A percentile compares a stretch with the other conserved stretches of the same genome.
phyloP scores from a whole-genome alignment of 2,329 filamentous ascomycete species.

The Colletotrichum destructivum region DNA sequence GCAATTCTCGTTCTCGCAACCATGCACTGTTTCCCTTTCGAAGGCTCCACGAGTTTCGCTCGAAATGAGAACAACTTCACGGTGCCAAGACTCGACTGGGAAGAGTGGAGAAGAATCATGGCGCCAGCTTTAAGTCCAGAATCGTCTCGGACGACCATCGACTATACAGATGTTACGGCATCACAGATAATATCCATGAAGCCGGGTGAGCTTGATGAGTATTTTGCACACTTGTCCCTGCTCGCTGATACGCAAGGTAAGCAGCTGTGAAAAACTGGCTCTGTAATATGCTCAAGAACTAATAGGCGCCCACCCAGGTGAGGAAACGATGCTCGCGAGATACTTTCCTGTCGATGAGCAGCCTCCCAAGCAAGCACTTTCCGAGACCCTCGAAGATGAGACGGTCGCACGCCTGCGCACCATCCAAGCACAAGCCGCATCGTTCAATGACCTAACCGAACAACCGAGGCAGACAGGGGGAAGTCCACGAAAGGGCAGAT shows the following conservation, averaged over 20 bases:
- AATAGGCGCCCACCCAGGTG: slow-evolving; percentile 13
- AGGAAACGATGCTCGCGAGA: slow-evolving; percentile 42
- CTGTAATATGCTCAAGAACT: slow-evolving; percentile 3
- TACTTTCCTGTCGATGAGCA: slow-evolving; percentile 55
- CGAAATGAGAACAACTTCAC: slow-evolving; percentile 59
- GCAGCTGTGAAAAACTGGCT: slow-evolving; percentile 49
- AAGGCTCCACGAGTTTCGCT: slow-evolving; percentile 65
- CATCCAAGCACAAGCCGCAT: slow-evolving; percentile 28
- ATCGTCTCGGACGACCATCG: slow-evolving; percentile 45
- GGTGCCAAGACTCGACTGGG: slow-evolving; percentile 78
- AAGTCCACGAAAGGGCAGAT: not conserved
- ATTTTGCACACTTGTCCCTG: slow-evolving; percentile 65
- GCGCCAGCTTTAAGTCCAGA: slow-evolving; percentile 45
- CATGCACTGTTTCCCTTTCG: slow-evolving; percentile 86
- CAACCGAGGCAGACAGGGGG: not conserved
- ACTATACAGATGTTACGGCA: slow-evolving; percentile 71
- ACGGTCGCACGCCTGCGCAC: slow-evolving; percentile 41
- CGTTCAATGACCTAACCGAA: slow-evolving; percentile 2
- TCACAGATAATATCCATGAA: slow-evolving; percentile 75
- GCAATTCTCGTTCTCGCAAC: slow-evolving; percentile 80
- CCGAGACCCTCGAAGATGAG: slow-evolving; percentile 48
- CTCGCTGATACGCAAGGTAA: slow-evolving; percentile 53
- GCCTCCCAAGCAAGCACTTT: slow-evolving; percentile 36
- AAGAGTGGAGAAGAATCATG: slow-evolving; percentile 73
- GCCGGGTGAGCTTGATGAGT: slow-evolving; percentile 73